Evolutionary conservation across 345 rosid genomes (phyloP).

Genomic region (Salix dunnii): DNA sequence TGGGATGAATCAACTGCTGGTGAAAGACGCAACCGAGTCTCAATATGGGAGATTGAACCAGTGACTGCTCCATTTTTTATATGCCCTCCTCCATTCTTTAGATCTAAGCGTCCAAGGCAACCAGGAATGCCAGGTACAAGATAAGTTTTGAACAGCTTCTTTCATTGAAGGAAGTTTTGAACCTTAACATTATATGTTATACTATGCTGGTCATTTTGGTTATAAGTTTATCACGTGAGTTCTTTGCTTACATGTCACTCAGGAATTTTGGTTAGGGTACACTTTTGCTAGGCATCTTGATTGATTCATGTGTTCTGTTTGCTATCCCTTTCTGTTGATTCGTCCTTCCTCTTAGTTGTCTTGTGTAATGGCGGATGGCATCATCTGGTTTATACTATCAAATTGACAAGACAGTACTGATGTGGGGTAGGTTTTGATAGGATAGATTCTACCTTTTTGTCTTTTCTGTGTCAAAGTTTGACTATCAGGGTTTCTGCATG

Average conservation of each 20-base stretch:
- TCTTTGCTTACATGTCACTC: neutral
- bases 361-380: slow-evolving; percentile 1
- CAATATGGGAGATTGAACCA: slow-evolving; percentile 96
- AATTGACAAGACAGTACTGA: neutral
- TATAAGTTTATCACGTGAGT: neutral
- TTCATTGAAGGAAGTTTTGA: neutral
- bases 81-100: slow-evolving; percentile 86
- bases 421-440: slow-evolving; percentile 1
- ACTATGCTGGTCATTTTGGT: neutral
- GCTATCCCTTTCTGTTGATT: neutral
- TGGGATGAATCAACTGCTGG: slow-evolving; percentile 99
- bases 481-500: slow-evolving; percentile 10
- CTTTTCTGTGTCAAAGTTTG: slow-evolving; percentile 10
- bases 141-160: neutral
- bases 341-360: neutral
- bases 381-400: neutral
- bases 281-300: slow-evolving; percentile 2
- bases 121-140: slow-evolving; percentile 72
- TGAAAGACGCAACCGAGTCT: slow-evolving; percentile 75
- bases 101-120: slow-evolving; percentile 74
- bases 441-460: slow-evolving; percentile 11
- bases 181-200: neutral
- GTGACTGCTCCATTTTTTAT: slow-evolving; percentile 88
- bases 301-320: slow-evolving; percentile 10
- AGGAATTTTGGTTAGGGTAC: neutral